These are phyloP conservation scores for Scheffersomyces coipomensis DNA, from an alignment of 805 yeast genomes.

Conservation along the genomic window DNA sequence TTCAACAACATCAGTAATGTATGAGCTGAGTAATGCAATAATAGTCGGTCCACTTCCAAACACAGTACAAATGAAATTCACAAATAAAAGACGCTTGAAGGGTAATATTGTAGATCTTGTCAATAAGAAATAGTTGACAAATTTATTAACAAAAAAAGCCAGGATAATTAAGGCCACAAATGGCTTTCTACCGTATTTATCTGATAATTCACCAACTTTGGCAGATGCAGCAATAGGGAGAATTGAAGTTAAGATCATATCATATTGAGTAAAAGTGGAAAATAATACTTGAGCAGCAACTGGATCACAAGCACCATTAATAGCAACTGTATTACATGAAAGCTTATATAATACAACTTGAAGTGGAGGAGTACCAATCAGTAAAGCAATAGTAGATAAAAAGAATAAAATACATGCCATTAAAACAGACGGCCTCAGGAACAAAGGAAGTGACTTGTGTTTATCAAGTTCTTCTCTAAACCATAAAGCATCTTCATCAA, in stretches of 20 bases:
- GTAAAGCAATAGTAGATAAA: conserved; percentile 15
- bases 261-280: conserved; percentile 46
- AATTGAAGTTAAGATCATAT: conserved; percentile 38
- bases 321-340: conserved; percentile 20
- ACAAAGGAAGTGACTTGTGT: not conserved
- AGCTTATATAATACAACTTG: conserved; percentile 26
- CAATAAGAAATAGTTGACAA: conserved; percentile 11
- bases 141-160: not conserved
- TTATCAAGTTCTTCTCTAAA: not conserved
- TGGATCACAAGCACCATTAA: conserved; percentile 25
- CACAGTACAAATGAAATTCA: conserved; percentile 41
- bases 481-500: conserved; percentile 1
- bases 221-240: conserved; percentile 50
- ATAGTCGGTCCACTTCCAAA: conserved; percentile 60
- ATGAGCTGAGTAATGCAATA: conserved; percentile 58
- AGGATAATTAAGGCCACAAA: conserved; percentile 10
- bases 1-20: conserved; percentile 66
- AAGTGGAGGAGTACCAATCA: conserved; percentile 35
- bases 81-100: conserved; percentile 31
- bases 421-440: conserved; percentile 2
- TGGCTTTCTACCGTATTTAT: conserved; percentile 30
- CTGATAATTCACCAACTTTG: conserved; percentile 35
- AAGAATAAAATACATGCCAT: conserved; percentile 4
- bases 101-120: conserved; percentile 19
- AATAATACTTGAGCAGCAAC: conserved; percentile 29